Conservation (phyloP, 352 stramenopile genomes). For the Phytophthora quininea region DNA sequence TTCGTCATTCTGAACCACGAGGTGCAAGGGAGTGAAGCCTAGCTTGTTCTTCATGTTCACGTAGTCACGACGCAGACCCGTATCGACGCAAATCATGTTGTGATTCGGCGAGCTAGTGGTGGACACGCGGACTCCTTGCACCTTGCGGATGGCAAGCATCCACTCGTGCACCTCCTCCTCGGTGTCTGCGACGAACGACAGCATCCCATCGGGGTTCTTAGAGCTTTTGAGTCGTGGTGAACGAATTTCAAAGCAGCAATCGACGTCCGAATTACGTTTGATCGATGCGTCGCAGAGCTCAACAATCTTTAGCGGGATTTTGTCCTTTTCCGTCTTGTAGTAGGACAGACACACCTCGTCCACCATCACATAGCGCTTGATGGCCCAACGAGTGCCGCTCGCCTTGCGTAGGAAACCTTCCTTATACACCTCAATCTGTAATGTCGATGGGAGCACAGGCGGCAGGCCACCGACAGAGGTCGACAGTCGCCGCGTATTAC, state of each 20-base stretch:
- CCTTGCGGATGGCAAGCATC: conserved; percentile 88
- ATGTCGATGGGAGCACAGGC: conserved; percentile 62
- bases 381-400: conserved; percentile 82
- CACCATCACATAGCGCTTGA: conserved; percentile 88
- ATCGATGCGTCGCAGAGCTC: conserved; percentile 83
- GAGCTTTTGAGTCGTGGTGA: conserved; percentile 85
- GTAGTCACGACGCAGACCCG: conserved; percentile 75
- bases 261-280: conserved; percentile 81
- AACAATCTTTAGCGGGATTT: conserved; percentile 86
- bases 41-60: conserved; percentile 90
- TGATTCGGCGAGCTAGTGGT: conserved; percentile 76
- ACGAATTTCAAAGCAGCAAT: conserved; percentile 87
- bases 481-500: conserved; percentile 53
- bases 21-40: conserved; percentile 80
- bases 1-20: conserved; percentile 87
- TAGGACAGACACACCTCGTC: conserved; percentile 86
- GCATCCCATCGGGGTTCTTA: conserved; percentile 80
- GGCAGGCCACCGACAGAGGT: conserved; percentile 46
- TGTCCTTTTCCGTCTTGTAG: conserved; percentile 87
- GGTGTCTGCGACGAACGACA: conserved; percentile 86
- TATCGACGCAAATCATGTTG: conserved; percentile 92
- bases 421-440: conserved; percentile 83
- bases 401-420: conserved; percentile 85
- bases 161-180: conserved; percentile 88
- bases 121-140: conserved; percentile 78